Base-by-base conservation (phyloP, 495 filamentous ascomycete species). In the Aspergillus mulundensis region DNA sequence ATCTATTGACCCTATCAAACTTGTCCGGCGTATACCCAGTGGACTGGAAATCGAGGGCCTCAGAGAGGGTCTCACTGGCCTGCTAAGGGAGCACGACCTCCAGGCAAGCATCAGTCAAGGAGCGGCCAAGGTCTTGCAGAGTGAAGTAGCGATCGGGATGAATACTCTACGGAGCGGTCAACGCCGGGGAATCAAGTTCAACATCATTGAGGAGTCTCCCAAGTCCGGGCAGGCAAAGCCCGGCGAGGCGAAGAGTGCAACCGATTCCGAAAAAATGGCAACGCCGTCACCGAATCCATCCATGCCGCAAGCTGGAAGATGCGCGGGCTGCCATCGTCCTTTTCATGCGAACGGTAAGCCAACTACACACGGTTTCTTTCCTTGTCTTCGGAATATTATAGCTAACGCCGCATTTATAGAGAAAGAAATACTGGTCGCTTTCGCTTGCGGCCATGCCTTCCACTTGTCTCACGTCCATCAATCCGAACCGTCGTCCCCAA, bases 21-120 rank as follows among this genome's bases (percentile, higher is more conserved):
- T 98, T 7, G 91, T 98, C 7, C 81, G 89, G 11, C 84, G 91
- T 0, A 97, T 98, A 44, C 94, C 94, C 0, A 88, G 90, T 63
- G 91, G 94, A 0, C 71, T 97, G 1, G 88, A 95, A 63, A 92
- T 98, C 25, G 87, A 93, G 56, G 94, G 94, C 2, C 76, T 98
- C 15, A 76, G 89, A 23, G 89, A 93, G 24, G 94, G 91, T 0
- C 75, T 98, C 1, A 86, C 84, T 28, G 82, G 89, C 20, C 87
- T 97, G 77, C 83, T 98, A 63, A 84, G 89, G 52, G 94, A 97
- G 71, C 90, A 95, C 61, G 93, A 96, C 57, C 86, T 98, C 34
- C 94, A 97, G 70, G 83, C 85, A 57, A 90, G 84, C 62, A 96
- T 98, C 59, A 90, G 87, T 58, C 86, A 88, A 25, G 95, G 95